phyloP scores from a whole-genome alignment of 169 alveolate genomes.

The Babesia gibsoni region DNA sequence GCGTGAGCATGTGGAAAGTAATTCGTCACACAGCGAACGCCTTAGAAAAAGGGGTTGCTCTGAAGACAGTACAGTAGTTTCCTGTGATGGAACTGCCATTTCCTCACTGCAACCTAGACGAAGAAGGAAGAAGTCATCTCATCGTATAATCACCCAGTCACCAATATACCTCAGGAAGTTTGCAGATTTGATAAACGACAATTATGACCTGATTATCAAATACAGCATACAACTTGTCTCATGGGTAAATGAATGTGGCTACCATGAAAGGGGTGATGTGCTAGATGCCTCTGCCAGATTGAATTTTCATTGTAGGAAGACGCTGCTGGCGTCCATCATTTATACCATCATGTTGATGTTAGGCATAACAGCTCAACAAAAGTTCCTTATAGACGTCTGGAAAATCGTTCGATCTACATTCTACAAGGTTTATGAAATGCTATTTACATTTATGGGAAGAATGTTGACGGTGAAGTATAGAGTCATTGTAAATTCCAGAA shows the following conservation, averaged over 20 bases:
- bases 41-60: too few species aligned
- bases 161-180: background rate
- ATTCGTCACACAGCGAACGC: too few species aligned
- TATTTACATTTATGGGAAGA: background rate
- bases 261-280: background rate
- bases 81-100: too few species aligned
- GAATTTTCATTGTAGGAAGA: conserved; percentile 28
- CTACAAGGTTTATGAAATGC: conserved; percentile 9
- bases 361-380: conserved; percentile 3
- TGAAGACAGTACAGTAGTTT: too few species aligned
- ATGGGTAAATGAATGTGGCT: background rate
- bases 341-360: background rate
- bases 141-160: background rate
- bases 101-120: too few species aligned
- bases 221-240: background rate
- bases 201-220: background rate
- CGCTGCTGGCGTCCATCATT: conserved; percentile 22
- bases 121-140: background rate
- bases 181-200: conserved; percentile 1
- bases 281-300: conserved; percentile 24
- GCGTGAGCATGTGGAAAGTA: too few species aligned
- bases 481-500: conserved; percentile 4
- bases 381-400: conserved; percentile 2
- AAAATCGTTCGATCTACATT: conserved; percentile 23
- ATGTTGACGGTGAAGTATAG: background rate